Base-by-base conservation (phyloP, 176 grass and related monocot genomes). In the Zea mays region DNA sequence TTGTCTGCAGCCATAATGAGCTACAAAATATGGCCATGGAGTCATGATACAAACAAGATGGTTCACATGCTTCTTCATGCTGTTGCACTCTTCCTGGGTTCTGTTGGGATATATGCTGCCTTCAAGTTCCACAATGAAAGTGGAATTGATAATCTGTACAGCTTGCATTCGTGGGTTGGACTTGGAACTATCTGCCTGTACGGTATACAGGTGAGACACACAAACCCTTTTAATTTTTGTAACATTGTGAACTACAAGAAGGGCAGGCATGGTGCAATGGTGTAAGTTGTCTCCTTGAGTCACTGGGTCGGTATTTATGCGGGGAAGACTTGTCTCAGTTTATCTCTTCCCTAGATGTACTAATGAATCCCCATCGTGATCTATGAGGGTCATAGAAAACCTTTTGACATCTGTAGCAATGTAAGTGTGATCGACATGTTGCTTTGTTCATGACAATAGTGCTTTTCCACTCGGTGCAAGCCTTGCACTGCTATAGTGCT, bases 91-190 rank as follows among this genome's bases (percentile, higher is more conserved):
- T 79, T 76, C 16, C 81, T 98, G 7, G 91, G 92, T 43, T 88
- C 71, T 1, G 45, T 98, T 3, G 85, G 92, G 54, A 73, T 98
- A 69, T 90, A 90, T 59, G 85, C 87, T 16, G 87, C 84, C 59
- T 98, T 98, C 85, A 92, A 85, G 62, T 98, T 69, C 82, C 96
- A 98, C 71, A 94, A 98, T 39, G 96, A 98, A 51, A 92, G 83
- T 49, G 87, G 91, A 27, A 92, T 92, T 13, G 69, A 54, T 58
- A 95, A 95, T 57, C 74, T 98, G 40, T 94, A 95, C 79, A 98
- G 92, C 51, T 66, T 98, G 83, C 96, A 98, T 71, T 92, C 96
- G 40, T 98, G 96, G 96, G 68, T 98, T 64, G 96, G 92, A 21
- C 87, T 98, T 41, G 89, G 83, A 20, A 72, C 91, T 20, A 88